Evolutionary conservation across 176 grass and related monocot genomes (phyloP), one percentile per base, ranked within the genome.

Genomic region (Lolium multiflorum): DNA sequence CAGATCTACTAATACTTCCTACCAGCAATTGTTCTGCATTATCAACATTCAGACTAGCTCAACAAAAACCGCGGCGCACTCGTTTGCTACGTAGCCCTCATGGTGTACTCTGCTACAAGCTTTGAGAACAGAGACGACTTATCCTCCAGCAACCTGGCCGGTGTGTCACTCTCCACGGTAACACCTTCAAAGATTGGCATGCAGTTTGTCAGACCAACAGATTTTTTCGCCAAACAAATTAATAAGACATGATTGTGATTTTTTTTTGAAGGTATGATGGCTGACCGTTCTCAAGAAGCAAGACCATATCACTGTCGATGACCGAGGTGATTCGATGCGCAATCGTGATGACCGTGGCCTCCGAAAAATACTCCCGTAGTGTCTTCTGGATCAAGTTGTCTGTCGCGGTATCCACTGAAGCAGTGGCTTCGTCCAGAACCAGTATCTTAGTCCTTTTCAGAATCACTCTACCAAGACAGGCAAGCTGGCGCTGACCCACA

Each of bases 381-480:
- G 84, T 86, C n/a, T 86, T 35, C 52, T 79, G 75, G 5, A 86
- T 86, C 63, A 79, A n/a, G 6, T 46, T 70, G 38, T 86, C 84
- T 0, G 84, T 86, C 11, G 18, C 39, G 1, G 84, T 43, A 70
- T 86, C 84, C 2, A 86, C 84, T 4, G 84, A 86, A 3, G 84
- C 64, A 0, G 84, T 86, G 38, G 84, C 84, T 3, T 86, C 84
- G 1, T 86, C 84, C 50, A 86, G 79, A 31, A 81, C 91, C 75
- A 98, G 82, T 52, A 92, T 86, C 35, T 92, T 98, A 15, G 88
- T 95, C 63, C 91, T 92, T 64, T 98, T 95, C 80, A 94, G 77
- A 64, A 98, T 98, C 43, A 95, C 89, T 41, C 88, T 88, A 10
- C 91, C 93, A 8, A 95, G 89, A 26, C 96, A 98, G 10, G 91